Evolutionary conservation across 2,329 filamentous ascomycete species (phyloP).

Genomic region (Ophiocordyceps unilateralis): DNA sequence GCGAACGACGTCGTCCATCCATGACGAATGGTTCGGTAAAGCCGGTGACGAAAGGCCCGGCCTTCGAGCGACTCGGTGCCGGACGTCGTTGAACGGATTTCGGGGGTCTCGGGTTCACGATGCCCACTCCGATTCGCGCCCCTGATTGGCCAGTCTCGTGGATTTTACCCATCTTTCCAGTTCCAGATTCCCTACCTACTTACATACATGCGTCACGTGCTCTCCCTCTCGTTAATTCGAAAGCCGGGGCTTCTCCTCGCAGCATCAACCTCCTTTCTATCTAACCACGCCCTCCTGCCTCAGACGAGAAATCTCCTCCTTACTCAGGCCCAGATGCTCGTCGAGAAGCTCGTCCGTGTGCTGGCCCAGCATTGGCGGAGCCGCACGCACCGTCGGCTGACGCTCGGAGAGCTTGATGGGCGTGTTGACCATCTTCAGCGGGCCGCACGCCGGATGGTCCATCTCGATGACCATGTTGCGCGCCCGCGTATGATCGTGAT

Average conservation of each 20-base stretch:
- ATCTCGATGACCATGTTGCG: conserved; percentile 82
- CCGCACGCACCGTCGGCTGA: conserved; percentile 54
- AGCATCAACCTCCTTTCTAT: no score
- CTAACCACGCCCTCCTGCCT: conserved; percentile 50
- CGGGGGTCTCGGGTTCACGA: no score
- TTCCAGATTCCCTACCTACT: no score
- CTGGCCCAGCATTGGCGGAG: conserved; percentile 73
- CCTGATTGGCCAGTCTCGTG: neutral
- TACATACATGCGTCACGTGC: neutral
- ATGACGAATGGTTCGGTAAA: no score
- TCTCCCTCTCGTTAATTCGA: no score
- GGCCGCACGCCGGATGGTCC: conserved; percentile 66
- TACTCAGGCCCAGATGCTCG: conserved; percentile 42
- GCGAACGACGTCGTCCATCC: neutral
- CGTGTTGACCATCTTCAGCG: conserved; percentile 80
- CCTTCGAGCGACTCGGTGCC: no score
- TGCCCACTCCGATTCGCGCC: no score
- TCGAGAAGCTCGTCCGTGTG: conserved; percentile 66
- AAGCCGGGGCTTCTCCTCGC: no score
- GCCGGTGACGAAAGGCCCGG: no score
- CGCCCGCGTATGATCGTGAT: conserved; percentile 70
- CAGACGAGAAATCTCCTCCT: conserved; percentile 41
- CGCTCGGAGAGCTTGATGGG: conserved; percentile 88
- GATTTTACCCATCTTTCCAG: no score
- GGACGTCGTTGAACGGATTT: no score